Conservation (phyloP, 495 filamentous ascomycete genomes). For the Trypethelium eluteriae region DNA sequence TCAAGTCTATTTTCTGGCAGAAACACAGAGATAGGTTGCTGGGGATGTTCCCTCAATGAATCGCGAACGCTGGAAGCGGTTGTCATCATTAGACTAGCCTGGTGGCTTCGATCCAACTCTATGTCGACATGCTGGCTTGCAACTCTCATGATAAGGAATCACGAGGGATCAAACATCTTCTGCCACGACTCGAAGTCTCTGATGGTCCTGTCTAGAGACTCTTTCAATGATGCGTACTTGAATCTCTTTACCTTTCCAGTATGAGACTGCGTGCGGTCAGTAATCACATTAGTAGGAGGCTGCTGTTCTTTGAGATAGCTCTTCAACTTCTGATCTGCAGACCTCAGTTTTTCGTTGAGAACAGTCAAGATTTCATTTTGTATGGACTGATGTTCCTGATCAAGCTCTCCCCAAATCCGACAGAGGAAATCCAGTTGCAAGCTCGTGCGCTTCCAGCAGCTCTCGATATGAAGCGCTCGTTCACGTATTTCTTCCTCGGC, state of each 20-base stretch:
- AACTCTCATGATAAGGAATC: slow-evolving; percentile 29
- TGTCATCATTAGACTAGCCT: neutral
- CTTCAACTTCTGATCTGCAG: slow-evolving; percentile 27
- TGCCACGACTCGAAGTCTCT: slow-evolving; percentile 29
- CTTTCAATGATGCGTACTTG: slow-evolving; percentile 29
- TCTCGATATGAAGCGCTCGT: slow-evolving; percentile 32
- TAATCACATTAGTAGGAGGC: slow-evolving; percentile 13
- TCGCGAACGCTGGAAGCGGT: neutral
- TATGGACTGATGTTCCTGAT: slow-evolving; percentile 32
- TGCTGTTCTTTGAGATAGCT: slow-evolving; percentile 24
- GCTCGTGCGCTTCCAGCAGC: slow-evolving; percentile 31
- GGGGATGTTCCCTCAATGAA: neutral
- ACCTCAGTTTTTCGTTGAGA: slow-evolving; percentile 31
- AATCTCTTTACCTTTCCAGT: slow-evolving; percentile 22
- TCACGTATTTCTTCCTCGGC: slow-evolving; percentile 32
- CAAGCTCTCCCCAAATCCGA: slow-evolving; percentile 31
- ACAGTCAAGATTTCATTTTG: slow-evolving; percentile 32
- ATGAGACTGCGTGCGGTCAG: neutral
- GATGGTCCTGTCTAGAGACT: slow-evolving; percentile 24
- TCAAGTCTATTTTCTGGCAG: neutral
- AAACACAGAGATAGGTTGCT: neutral
- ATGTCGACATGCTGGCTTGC: slow-evolving; percentile 23
- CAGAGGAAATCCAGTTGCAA: slow-evolving; percentile 35
- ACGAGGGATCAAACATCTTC: slow-evolving; percentile 32
- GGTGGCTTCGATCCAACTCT: neutral